phyloP scores from a whole-genome alignment of 352 stramenopile species.

The Pythium dissimile region DNA sequence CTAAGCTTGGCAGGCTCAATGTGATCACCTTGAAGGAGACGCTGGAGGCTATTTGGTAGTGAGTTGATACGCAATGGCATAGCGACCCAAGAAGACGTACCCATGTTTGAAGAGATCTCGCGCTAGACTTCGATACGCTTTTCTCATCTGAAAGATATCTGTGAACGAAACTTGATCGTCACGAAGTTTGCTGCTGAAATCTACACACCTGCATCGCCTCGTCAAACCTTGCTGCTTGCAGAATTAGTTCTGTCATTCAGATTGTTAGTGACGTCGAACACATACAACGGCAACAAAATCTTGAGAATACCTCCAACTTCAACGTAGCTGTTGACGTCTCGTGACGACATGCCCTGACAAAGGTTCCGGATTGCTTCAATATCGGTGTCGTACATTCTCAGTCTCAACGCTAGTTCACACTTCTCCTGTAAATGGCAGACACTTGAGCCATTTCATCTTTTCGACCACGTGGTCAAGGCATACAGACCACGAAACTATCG shows the following conservation, averaged over 20 bases:
- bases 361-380: slow-evolving; percentile 45
- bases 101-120: slow-evolving; percentile 55
- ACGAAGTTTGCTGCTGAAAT: no score
- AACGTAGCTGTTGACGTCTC: slow-evolving; percentile 33
- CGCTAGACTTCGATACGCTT: slow-evolving; percentile 53
- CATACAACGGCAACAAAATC: background rate
- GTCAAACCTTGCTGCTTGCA: slow-evolving; percentile 52
- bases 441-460: no score
- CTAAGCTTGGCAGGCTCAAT: slow-evolving; percentile 34
- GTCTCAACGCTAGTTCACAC: slow-evolving; percentile 46
- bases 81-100: slow-evolving; percentile 28
- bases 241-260: slow-evolving; percentile 43
- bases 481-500: slow-evolving; percentile 37
- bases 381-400: slow-evolving; percentile 58
- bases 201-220: slow-evolving; percentile 41
- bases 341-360: slow-evolving; percentile 38
- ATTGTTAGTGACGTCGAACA: background rate
- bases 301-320: slow-evolving; percentile 47
- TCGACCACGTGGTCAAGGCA: no score
- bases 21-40: slow-evolving; percentile 41
- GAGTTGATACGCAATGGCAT: no score
- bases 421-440: slow-evolving; percentile 29
- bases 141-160: no score
- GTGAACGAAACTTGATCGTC: no score
- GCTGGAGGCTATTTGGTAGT: slow-evolving; percentile 68